Base-by-base conservation (phyloP, 306 rosid genomes). In the Inga oerstediana region DNA sequence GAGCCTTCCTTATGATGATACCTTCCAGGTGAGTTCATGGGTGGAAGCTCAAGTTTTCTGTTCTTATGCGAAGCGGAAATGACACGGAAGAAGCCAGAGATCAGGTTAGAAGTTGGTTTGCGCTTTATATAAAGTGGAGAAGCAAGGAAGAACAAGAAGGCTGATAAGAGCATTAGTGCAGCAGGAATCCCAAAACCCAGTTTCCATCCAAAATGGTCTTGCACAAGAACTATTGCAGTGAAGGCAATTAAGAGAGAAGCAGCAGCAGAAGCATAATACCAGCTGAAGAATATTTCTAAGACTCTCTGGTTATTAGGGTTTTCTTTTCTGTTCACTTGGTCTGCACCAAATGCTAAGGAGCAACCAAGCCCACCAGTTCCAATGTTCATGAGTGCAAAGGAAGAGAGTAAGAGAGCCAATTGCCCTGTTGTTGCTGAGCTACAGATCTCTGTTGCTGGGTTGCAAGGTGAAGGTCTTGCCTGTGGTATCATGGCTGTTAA, bases 331-430 rank as follows among this genome's bases (percentile, higher is more conserved):
- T 85, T 80, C 15, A 93, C 68, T 74, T 93, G 98, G 74, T 93
- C 98, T 2, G 93, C 94, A 41, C 96, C 98, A 62, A 91, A 93
- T 10, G 94, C 88, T 27, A 93, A 45, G 43, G 91, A 88, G 74
- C 95, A 90, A n/a, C 94, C 80, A 16, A 88, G 66, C 8, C 98
- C 98, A 39, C 94, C 96, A 7, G 90, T 91, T 56, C 98, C 98
- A 41, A 91, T 54, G 10, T 92, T 75, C 75, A 87, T 85, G 44
- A 93, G 88, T 32, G 15, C 85, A 79, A 91, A 86, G 16, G 89
- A 75, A 5, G 85, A 82, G 0, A 83, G 1, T 5, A 91, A 85
- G 39, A 93, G 7, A 32, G 85, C 22, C 88, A 89, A 77, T 86
- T 91, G 94, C 4, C 79, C 80, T 16, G 74, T 3, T 43, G 89